Base-by-base conservation (phyloP, 768 basidiomycete species). In the Candolleomyces aberdarensis region DNA sequence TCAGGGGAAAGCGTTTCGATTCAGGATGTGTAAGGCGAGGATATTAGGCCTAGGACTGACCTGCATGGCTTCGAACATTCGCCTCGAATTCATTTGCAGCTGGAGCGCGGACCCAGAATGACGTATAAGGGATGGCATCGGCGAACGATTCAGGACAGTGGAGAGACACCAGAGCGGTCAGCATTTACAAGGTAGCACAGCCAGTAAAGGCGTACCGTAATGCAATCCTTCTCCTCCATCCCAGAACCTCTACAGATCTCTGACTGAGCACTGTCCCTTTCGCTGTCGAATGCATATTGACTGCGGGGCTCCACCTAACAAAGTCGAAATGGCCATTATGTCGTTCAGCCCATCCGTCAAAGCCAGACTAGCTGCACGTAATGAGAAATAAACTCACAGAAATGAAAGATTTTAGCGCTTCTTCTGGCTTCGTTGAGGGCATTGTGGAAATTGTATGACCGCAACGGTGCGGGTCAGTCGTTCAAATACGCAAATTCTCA, bases 21-120 rank as follows among this genome's bases (percentile, higher is more conserved):
- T 46, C 15, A 46, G 36, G 36, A 9, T 11, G 14, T 20, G 17
- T 20, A 46, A 46, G 11, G 15, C 44, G 44, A 46, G 7, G 19
- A 26, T 17, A 46, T 17, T 17, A 46, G 44, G 44, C 44, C 7
- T 54, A 29, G 26, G 5, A 46, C 46, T n/a, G 19, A n/a, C 86
- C 83, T 90, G 89, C 88, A 92, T 91, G 44, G 86, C 82, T 67
- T 81, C 75, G 66, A 91, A 89, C 57, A 89, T 65, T 61, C 78
- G 73, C 63, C 80, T 88, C 11, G 86, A 81, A 58, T 83, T 77
- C 85, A 88, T 84, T 71, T 80, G 78, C 62, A 86, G 67, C 87
- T 91, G 62, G 19, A 59, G 39, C 15, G 53, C 31, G 14, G 13
- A 32, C 17, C 51, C 41, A 9, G 44, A 17, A 14, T 17, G 7